Percentiles rank a stretch among this genome's conserved stretches.
These are phyloP conservation scores for Halophytophthora polymorphica DNA, from an alignment of 352 stramenopile genomes.

Conservation along the genomic window DNA sequence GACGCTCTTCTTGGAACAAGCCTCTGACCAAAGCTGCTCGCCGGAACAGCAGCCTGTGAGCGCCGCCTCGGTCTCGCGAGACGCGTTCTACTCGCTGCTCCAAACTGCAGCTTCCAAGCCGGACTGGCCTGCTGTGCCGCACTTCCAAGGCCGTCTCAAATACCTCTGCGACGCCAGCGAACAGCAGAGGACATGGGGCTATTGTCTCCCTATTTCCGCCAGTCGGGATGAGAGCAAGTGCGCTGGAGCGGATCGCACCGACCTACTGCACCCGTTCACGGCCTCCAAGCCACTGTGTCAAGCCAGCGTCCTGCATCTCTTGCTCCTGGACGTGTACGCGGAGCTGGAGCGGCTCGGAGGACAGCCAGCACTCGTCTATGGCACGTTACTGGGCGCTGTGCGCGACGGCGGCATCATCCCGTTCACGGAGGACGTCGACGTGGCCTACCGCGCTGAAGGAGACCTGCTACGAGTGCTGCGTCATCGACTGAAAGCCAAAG, in stretches of 20 bases:
- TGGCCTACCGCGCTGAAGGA: conserved; percentile 21
- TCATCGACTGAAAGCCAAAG: conserved; percentile 19
- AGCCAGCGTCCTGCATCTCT: conserved; percentile 32
- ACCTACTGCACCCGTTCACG: conserved; percentile 17
- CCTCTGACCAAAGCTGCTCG: not conserved
- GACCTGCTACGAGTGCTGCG: conserved; percentile 7
- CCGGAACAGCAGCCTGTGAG: too few species aligned
- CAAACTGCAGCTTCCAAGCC: conserved; percentile 9
- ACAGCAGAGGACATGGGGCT: conserved; percentile 18
- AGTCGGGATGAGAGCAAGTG: conserved; percentile 26
- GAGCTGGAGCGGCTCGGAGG: conserved; percentile 12
- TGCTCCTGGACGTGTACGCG: conserved; percentile 35
- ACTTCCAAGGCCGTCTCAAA: conserved; percentile 19
- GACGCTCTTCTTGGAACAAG: not conserved
- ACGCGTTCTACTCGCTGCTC: conserved; percentile 2
- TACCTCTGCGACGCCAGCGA: conserved; percentile 13
- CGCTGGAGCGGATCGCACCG: conserved; percentile 17
- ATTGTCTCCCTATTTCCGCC: conserved; percentile 33
- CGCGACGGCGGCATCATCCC: conserved; percentile 33
- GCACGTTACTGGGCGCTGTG: conserved; percentile 37
- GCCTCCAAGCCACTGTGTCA: conserved; percentile 14
- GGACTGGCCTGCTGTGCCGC: conserved; percentile 1
- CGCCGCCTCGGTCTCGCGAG: too few species aligned
- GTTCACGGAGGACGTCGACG: conserved; percentile 40
- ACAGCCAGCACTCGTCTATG: conserved; percentile 25